These are phyloP conservation scores for Eimeria maxima DNA, from an alignment of 169 alveolate species.

Conservation along the genomic window DNA sequence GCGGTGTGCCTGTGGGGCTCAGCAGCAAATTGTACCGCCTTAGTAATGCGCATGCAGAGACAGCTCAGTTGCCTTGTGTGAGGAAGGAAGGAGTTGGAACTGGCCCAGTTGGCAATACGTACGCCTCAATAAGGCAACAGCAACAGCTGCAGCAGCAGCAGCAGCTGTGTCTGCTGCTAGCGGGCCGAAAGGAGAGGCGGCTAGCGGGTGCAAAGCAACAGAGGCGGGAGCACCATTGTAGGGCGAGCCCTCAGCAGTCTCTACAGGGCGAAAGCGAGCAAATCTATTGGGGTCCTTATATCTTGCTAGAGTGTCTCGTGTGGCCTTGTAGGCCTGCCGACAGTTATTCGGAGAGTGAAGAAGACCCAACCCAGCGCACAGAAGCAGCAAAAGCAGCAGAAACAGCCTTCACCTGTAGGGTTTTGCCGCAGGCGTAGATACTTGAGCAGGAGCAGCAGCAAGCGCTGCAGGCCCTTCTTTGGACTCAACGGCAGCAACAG, in stretches of 20 bases:
- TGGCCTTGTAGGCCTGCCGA: neutral
- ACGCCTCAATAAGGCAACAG: neutral
- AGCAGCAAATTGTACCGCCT: neutral
- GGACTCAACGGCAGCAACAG: neutral
- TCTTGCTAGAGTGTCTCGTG: neutral
- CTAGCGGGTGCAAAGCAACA: neutral
- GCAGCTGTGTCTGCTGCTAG: slow-evolving; percentile 28
- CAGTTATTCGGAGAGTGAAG: neutral
- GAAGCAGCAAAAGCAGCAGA: too few relatives aligned
- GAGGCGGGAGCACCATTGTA: neutral
- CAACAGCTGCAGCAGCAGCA: neutral
- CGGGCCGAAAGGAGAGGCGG: neutral
- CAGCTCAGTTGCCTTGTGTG: neutral
- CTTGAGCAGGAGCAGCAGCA: neutral
- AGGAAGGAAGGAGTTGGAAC: neutral
- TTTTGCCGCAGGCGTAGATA: too few relatives aligned
- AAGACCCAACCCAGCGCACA: neutral
- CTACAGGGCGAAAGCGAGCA: neutral
- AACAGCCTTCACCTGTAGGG: too few relatives aligned
- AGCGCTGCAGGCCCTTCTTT: neutral
- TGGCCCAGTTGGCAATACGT: neutral
- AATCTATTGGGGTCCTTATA: neutral
- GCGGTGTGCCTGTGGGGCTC: neutral
- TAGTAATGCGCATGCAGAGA: neutral
- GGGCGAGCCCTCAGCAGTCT: neutral